phyloP scores from a whole-genome alignment of 176 grass and related monocot species.

The Aegilops umbellulata region DNA sequence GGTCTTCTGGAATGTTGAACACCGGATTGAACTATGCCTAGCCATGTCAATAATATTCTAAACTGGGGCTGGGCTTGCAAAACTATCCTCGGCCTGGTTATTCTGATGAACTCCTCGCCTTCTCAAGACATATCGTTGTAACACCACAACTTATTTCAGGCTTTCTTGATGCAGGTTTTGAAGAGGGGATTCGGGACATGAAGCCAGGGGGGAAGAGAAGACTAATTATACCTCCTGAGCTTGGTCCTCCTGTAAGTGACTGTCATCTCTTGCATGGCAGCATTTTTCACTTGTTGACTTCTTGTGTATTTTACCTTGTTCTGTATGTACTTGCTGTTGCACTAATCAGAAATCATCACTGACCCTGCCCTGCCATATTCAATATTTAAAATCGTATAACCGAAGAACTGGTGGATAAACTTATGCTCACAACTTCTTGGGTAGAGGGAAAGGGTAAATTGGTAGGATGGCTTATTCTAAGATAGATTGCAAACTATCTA shows the following conservation, averaged over 20 bases:
- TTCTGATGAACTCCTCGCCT: neutral
- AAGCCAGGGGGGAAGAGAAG: conserved; percentile 92
- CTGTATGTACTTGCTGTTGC: neutral
- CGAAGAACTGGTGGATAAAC: neutral
- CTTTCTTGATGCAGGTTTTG: conserved; percentile 79
- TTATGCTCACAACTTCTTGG: conserved; percentile 14
- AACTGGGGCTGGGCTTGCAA: neutral
- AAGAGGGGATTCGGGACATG: conserved; percentile 96
- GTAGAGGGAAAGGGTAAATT: neutral
- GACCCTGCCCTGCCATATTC: neutral
- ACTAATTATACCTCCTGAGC: conserved; percentile 95
- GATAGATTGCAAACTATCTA: neutral
- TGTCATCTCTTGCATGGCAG: conserved; percentile 13
- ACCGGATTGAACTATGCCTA: neutral
- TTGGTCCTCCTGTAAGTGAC: conserved; percentile 89
- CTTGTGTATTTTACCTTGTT: conserved; percentile 3
- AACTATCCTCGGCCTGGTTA: neutral
- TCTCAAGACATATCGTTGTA: neutral
- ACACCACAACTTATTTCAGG: conserved; percentile 32
- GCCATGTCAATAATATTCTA: neutral
- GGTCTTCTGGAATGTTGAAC: neutral
- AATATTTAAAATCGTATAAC: neutral
- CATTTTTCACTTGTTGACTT: conserved; percentile 20
- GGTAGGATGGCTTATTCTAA: neutral
- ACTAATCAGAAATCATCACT: neutral